Conservation (phyloP, 768 basidiomycete species). For the Pholiota molesta region DNA sequence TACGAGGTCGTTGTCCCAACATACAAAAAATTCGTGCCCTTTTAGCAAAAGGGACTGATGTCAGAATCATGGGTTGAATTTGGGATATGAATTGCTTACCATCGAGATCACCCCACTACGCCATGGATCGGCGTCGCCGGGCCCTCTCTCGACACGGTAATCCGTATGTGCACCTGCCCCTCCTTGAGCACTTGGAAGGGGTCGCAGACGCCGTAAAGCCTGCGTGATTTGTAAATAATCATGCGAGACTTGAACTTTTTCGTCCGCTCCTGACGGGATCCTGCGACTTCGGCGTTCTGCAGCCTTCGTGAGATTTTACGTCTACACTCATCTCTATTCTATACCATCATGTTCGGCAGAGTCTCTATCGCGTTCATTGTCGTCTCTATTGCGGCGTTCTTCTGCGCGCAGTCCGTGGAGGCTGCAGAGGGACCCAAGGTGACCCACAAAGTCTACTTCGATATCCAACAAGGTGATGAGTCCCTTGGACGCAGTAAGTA, state of each 20-base stretch:
- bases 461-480: slow-evolving; percentile 91
- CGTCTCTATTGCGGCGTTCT: slow-evolving; percentile 66
- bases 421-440: slow-evolving; percentile 88
- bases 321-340: slow-evolving; percentile 23
- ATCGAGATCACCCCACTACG: slow-evolving; percentile 71
- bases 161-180: slow-evolving; percentile 65
- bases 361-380: slow-evolving; percentile 63
- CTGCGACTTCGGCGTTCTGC: slow-evolving; percentile 54
- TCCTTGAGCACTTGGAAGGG: slow-evolving; percentile 63
- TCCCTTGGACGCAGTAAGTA: slow-evolving; percentile 76
- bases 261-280: slow-evolving; percentile 49
- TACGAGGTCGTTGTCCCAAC: slow-evolving; percentile 68
- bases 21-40: slow-evolving; percentile 72
- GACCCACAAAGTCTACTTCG: slow-evolving; percentile 93
- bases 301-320: slow-evolving; percentile 29
- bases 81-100: slow-evolving; percentile 28
- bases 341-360: slow-evolving; percentile 60
- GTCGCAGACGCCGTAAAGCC: slow-evolving; percentile 70
- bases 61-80: not conserved
- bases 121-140: slow-evolving; percentile 57
- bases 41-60: not conserved
- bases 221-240: slow-evolving; percentile 62
- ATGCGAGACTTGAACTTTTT: slow-evolving; percentile 59
- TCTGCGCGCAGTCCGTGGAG: slow-evolving; percentile 73
- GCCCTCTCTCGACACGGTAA: slow-evolving; percentile 54